Conservation (phyloP, 495 filamentous ascomycete genomes). For the Aspergillus diversus region DNA sequence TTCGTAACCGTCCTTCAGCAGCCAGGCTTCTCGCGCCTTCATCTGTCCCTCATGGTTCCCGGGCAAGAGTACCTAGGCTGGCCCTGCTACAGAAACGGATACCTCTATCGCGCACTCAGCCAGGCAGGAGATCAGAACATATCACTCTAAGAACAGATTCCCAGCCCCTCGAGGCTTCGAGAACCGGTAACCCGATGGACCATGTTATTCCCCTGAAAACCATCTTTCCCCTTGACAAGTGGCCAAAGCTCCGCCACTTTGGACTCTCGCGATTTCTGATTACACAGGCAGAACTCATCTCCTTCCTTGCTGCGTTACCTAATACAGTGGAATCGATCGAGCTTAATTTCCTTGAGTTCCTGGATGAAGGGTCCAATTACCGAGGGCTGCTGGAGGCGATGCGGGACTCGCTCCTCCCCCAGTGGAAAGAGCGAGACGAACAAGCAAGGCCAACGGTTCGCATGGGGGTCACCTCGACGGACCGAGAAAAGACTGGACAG, state of each 20-base stretch:
- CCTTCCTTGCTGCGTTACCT: slow-evolving; percentile 22
- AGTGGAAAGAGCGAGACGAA: slow-evolving; percentile 20
- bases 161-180: too few relatives aligned
- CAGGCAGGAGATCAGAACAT: slow-evolving; percentile 19
- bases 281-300: slow-evolving; percentile 24
- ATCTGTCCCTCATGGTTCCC: slow-evolving; percentile 21
- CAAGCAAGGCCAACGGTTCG: slow-evolving; percentile 12
- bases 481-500: not conserved
- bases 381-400: slow-evolving; percentile 18
- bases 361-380: slow-evolving; percentile 18
- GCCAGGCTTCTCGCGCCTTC: slow-evolving; percentile 25
- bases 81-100: slow-evolving; percentile 19
- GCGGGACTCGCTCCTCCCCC: slow-evolving; percentile 14
- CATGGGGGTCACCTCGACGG: not conserved
- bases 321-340: slow-evolving; percentile 20
- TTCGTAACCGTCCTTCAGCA: slow-evolving; percentile 21
- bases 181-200: slow-evolving; percentile 9
- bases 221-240: slow-evolving; percentile 29
- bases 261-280: slow-evolving; percentile 30
- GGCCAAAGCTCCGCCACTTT: slow-evolving; percentile 32
- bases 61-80: slow-evolving; percentile 12
- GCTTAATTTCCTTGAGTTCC: slow-evolving; percentile 23
- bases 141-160: too few relatives aligned
- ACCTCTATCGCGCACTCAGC: slow-evolving; percentile 15
- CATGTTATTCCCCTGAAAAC: slow-evolving; percentile 19